Base-by-base conservation (phyloP, 176 grass and related monocot genomes). In the Microstegium vimineum region DNA sequence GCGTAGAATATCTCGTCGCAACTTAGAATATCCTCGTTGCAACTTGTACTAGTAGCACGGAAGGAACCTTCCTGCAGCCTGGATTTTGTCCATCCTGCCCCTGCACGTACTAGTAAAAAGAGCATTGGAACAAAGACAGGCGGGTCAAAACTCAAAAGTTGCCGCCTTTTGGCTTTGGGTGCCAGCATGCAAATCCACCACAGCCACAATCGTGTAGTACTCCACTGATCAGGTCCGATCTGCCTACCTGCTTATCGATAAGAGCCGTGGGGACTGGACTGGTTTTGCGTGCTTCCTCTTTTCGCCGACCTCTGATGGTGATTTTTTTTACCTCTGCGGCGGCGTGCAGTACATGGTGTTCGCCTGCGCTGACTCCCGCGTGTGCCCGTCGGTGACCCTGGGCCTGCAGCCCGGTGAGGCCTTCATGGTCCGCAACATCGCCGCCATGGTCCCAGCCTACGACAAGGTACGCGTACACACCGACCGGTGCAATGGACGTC, bases 361-460 rank as follows among this genome's bases (percentile, higher is more conserved):
- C 85, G 85, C 96, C 0, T 98, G 96, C 67, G 12, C 95, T 17
- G 95, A 98, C 82, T 98, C 95, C 0, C 95, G 95, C 0, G 89
- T 91, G 75, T 98, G 95, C 93, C 95, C 95, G 26, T 98, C 92
- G 26, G 95, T 98, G 78, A 86, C 91, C 49, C 84, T 98, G 8
- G 86, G 88, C 1, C 92, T 95, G 45, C 11, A 93, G 73, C 95
- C 95, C 15, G 95, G 95, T 16, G 95, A 98, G 75, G 95, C 95
- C 76, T 98, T 98, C 85, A 88, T 83, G 56, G 27, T 98, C 75
- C 95, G 95, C 66, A 98, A 98, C 90, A 91, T 98, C 54, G 93
- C 95, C 84, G 89, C 77, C 76, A 95, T 98, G 75, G 89, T 98
- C 54, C 89, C 93, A 0, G 2, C 79, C 11, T 95, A 90, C 36